Base-by-base conservation (phyloP, 2,329 filamentous ascomycete genomes). In the Xylariaceae sp. region DNA sequence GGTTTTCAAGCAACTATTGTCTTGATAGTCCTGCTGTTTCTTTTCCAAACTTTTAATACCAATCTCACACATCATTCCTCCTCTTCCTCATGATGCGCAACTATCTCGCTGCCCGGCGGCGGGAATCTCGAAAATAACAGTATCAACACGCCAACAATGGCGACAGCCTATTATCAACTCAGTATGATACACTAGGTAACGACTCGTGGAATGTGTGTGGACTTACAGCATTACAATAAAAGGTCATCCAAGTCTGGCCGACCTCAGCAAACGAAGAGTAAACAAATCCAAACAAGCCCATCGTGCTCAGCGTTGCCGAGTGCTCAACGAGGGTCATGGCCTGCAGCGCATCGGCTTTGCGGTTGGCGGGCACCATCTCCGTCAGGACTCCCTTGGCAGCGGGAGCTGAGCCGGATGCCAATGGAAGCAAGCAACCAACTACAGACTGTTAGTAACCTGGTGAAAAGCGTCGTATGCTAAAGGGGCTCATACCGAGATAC, bases 141-240 rank as follows among this genome's bases (percentile, higher is more conserved):
- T 35, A 69, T 60, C 2, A 52, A 13, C 35, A 67, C 65, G 0
- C 51, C 65, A 4, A 67, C 50, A 10, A 67, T 48, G 2, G 66
- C 67, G 56, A 68, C 62, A 9, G 62, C 67, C 66, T 69, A 50
- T 23, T 4, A n/a, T n/a, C 23, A 23, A 4, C 3, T 23, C 3
- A 51, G n/a, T 5, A 10, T 11, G 7, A 5, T 58, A 17, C 17
- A 17, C 17, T 17, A 17, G 17, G n/a, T n/a, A n/a, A n/a, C 17
- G 17, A 17, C 17, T 2, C 17, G 17, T 17, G 17, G 17, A 17
- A 17, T 17, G 17, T 17, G 17, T 17, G 17, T 17, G 17, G 17
- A 18, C 67, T 52, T 64, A 68, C 67, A 17, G 67, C 66, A 55
- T 68, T 69, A 50, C 62, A 65, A 47, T 65, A 69, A 48, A 69